phyloP scores from a whole-genome alignment of 805 yeast species.

The Metschnikowia lachancei region DNA sequence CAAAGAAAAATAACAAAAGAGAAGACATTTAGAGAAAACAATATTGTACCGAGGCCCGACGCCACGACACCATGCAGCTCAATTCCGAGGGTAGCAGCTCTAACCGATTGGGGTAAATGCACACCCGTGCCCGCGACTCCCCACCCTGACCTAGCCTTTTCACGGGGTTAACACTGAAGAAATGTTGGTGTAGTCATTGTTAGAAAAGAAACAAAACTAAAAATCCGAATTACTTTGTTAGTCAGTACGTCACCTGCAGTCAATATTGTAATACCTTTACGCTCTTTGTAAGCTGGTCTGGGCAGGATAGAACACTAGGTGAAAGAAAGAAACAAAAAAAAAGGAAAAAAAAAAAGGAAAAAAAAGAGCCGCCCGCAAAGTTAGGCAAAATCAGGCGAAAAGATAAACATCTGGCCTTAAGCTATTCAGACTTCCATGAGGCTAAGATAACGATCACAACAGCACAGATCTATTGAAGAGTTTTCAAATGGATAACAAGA shows the following conservation, averaged over 20 bases:
- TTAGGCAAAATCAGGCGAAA: not conserved
- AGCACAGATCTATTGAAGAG: not conserved
- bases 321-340: no score
- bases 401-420: not conserved
- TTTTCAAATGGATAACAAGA: not conserved
- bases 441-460: not conserved
- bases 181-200: no score
- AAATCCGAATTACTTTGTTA: no score
- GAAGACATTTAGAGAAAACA: not conserved
- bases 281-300: no score
- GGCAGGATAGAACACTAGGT: no score
- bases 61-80: no score
- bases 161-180: no score
- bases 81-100: not conserved
- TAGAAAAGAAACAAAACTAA: no score
- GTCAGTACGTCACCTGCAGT: no score
- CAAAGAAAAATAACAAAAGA: not conserved
- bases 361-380: no score
- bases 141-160: not conserved
- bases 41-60: not conserved
- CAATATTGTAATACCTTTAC: no score
- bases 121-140: conserved; percentile 1
- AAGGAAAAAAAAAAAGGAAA: no score
- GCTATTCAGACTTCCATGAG: not conserved
- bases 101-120: not conserved